Conservation (phyloP, 2,329 filamentous ascomycete species). For the Aaosphaeria arxii region DNA sequence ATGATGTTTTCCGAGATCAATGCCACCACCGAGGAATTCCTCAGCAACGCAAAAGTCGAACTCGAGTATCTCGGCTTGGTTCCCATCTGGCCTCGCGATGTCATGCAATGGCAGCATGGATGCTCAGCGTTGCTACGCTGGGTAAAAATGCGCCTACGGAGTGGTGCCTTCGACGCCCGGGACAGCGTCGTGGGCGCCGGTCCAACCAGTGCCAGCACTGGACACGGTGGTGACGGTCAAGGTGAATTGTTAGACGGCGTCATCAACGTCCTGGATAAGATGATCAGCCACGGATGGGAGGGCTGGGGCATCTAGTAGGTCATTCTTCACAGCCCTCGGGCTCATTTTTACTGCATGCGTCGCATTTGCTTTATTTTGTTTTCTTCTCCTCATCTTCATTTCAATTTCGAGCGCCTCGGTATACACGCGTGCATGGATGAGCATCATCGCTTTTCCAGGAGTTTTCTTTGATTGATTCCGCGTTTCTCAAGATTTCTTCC, state of each 20-base stretch:
- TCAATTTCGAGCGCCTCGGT: neutral
- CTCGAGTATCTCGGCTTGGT: slow-evolving; percentile 11
- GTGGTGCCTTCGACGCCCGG: slow-evolving; percentile 12
- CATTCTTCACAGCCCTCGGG: neutral
- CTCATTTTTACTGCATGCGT: neutral
- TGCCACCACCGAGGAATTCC: slow-evolving; percentile 22
- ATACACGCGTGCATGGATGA: slow-evolving; percentile 1
- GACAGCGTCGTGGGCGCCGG: slow-evolving; percentile 8
- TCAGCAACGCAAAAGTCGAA: slow-evolving; percentile 17
- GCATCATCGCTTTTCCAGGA: neutral
- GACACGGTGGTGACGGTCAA: slow-evolving; percentile 15
- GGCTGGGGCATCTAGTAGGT: slow-evolving; percentile 22
- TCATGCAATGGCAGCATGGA: slow-evolving; percentile 24
- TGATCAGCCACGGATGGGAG: slow-evolving; percentile 27
- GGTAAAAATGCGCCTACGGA: slow-evolving; percentile 28
- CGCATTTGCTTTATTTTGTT: neutral
- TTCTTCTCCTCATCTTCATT: neutral
- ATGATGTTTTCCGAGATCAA: slow-evolving; percentile 16
- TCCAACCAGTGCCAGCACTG: slow-evolving; percentile 8
- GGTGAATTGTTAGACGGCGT: slow-evolving; percentile 30
- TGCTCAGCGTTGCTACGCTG: slow-evolving; percentile 28
- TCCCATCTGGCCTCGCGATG: slow-evolving; percentile 15
- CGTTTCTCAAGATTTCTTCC: neutral
- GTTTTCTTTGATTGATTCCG: slow-evolving; percentile 1
- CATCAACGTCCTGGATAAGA: slow-evolving; percentile 24